Base-by-base conservation (phyloP, 164 flowering plant species). In the Magnolia kwangsiensis region DNA sequence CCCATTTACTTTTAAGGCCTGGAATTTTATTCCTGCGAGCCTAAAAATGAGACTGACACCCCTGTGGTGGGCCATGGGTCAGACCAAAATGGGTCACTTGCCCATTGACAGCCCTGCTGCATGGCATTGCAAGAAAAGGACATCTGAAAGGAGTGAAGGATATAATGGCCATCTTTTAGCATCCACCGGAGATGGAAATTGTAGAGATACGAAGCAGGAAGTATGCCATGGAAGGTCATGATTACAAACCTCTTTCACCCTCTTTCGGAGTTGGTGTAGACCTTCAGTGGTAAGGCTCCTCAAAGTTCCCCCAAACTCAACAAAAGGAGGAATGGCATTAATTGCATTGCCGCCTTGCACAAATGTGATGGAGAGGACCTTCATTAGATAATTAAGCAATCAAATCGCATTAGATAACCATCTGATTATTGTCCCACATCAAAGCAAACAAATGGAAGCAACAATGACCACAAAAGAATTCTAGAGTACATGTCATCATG, bases 261-360 rank as follows among this genome's bases (percentile, higher is more conserved):
- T 88, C 51, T 65, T 65, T 78, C 63, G 87, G 50, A 95, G 91
- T 72, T 78, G 81, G 74, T 74, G 76, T 80, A 95, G 81, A 58
- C 93, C 94, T 74, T 89, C 87, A 24, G 92, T 89, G n/a, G 96
- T 87, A 69, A 91, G 94, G 83, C 98, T 91, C 79, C 97, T 88
- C 72, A 92, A 80, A 50, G 94, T 89, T 63, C 98, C 98, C 9
- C 97, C 96, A 76, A 95, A 78, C 76, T 86, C 88, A 72, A 91
- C 92, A 79, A 69, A 65, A 3, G 78, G 51, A 10, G 98, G 96
- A 78, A 88, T 85, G 31, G 78, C 84, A 83, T 90, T 88, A 49
- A 80, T 66, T 31, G 90, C 88, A 16, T 76, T 64, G 16, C 94
- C 95, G 27, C 92, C 92, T 78, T 72, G 80, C 55, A 92, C 83